These are phyloP conservation scores for Eucalyptus polyanthemos DNA, from an alignment of 345 rosid genomes.

Conservation along the genomic window DNA sequence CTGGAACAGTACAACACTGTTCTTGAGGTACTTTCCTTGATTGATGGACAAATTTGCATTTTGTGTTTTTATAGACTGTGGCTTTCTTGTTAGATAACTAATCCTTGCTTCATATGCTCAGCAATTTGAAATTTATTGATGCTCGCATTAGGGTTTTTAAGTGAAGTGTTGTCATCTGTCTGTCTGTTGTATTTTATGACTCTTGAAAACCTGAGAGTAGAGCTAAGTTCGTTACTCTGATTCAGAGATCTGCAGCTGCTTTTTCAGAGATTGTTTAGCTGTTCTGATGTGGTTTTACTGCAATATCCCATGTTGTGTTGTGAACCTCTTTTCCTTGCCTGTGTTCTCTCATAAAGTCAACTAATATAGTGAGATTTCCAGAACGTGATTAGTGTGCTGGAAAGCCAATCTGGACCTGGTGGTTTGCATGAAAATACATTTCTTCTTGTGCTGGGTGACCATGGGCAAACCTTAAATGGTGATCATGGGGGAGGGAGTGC, in stretches of 20 bases:
- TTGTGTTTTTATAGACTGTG: not conserved
- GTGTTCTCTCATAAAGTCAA: not conserved
- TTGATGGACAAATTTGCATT: not conserved
- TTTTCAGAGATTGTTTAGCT: not conserved
- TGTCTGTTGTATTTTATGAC: not conserved
- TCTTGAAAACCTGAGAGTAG: not conserved
- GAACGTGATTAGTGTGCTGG: conserved; percentile 52
- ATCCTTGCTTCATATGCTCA: not conserved
- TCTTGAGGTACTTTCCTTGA: conserved; percentile 42
- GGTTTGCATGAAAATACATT: conserved; percentile 73
- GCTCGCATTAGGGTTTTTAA: not conserved
- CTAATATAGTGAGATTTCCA: conserved; percentile 1
- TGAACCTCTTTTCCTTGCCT: not conserved
- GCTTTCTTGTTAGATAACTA: not conserved
- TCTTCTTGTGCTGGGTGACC: conserved; percentile 95
- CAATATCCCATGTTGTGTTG: not conserved
- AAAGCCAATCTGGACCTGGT: conserved; percentile 64
- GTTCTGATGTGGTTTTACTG: not conserved
- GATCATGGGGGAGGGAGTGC: conserved; percentile 99
- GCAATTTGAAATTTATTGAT: not conserved
- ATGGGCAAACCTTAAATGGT: conserved; percentile 93
- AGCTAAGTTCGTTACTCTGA: not conserved
- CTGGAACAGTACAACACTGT: conserved; percentile 75
- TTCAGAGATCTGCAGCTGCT: not conserved
- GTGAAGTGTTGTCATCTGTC: not conserved